Evolutionary conservation across 202 grass and related monocot genomes (phyloP), one percentile per base, ranked within the genome.

Genomic region (Brachypodium distachyon): DNA sequence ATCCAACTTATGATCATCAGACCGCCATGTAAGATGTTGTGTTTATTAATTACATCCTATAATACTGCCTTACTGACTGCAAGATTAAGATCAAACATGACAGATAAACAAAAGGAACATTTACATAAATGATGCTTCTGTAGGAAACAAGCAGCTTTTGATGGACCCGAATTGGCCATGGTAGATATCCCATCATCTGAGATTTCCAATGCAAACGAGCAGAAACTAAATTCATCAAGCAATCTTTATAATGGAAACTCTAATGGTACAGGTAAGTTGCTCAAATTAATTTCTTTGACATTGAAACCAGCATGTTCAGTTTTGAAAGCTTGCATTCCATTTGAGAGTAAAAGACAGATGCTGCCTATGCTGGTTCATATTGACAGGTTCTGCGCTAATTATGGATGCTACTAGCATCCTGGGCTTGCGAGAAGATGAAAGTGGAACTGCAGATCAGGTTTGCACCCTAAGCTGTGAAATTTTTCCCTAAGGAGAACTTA

Each of bases 371-470:
- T 87, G 21, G 23, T 78, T 26, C 16, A 44, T 55, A 62, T 74
- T 79, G 43, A 47, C 52, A 88, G 86, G 59, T 75, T 63, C 3
- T 81, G 5, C 26, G 7, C 61, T 49, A 82, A 39, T 50, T 53
- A n/a, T 14, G 16, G 58, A 63, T 79, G 44, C 9, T 44, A 33
- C 51, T 60, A 61, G 8, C 0, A 22, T 50, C 4, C 56, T 56
- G 61, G 48, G 14, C 28, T 54, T 61, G 17, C 62, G 14, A 67
- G 63, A 59, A 57, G 40, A 32, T 19, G 61, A 52, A 80, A 48
- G 62, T 41, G 69, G 33, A 86, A 71, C 13, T 32, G 21, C 76
- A 50, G 75, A n/a, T 44, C 47, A 88, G 89, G 89, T 92, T 76
- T 80, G 77, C 60, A 49, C 34, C 19, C 36, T 54, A 77, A 39